These are phyloP conservation scores for Medicago lupulina DNA, from an alignment of 306 rosid genomes.

Conservation along the genomic window DNA sequence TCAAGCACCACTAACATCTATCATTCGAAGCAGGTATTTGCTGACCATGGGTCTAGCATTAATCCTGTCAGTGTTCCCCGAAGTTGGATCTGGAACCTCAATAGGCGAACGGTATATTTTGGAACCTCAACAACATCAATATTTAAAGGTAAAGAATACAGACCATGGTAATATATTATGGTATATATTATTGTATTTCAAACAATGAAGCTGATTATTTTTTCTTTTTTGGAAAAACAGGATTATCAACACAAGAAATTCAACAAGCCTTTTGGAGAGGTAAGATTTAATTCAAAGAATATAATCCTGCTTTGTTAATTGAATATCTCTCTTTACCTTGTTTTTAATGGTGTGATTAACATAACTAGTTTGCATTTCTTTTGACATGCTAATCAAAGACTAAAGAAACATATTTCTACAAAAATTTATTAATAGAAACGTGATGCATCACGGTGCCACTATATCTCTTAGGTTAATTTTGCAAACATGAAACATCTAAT, in stretches of 20 bases:
- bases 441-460: background rate
- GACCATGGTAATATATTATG: conserved; percentile 11
- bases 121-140: conserved; percentile 70
- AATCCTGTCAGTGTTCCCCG: conserved; percentile 68
- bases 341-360: background rate
- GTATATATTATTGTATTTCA: background rate
- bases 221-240: conserved; percentile 53
- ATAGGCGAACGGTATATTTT: conserved; percentile 66
- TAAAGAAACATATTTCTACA: conserved; percentile 10
- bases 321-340: conserved; percentile 23
- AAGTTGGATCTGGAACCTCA: conserved; percentile 67
- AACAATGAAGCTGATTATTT: conserved; percentile 32
- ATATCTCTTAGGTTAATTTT: conserved; percentile 29
- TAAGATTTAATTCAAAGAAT: conserved; percentile 44
- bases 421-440: conserved; percentile 27
- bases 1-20: conserved; percentile 31
- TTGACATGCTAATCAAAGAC: conserved; percentile 18
- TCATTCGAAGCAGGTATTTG: conserved; percentile 58
- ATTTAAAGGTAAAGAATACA: conserved; percentile 67
- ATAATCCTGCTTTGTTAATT: conserved; percentile 21
- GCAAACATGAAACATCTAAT: conserved; percentile 25
- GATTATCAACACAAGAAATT: conserved; percentile 80
- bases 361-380: conserved; percentile 21
- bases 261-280: conserved; percentile 97
- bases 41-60: conserved; percentile 64